phyloP scores from a whole-genome alignment of 1,284 basidiomycete species.

The Grifola frondosa region DNA sequence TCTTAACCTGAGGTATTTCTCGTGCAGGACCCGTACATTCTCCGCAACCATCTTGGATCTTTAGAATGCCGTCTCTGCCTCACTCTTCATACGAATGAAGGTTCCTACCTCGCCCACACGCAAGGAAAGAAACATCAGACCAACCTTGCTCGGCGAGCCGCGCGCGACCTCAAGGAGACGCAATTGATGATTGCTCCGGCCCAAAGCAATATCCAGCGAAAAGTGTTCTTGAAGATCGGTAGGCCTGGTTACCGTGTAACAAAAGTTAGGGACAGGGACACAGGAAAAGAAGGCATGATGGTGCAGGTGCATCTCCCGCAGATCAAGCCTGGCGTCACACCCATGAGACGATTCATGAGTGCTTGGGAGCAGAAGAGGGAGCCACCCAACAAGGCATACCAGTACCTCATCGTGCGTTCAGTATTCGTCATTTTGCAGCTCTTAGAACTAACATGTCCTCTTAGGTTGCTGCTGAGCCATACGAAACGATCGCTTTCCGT shows the following conservation, averaged over 20 bases:
- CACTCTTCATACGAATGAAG: slow-evolving; percentile 98
- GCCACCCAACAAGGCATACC: slow-evolving; percentile 92
- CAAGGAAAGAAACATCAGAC: slow-evolving; percentile 99
- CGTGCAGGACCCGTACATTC: slow-evolving; percentile 92
- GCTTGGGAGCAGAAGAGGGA: slow-evolving; percentile 98
- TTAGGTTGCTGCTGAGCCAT: slow-evolving; percentile 97
- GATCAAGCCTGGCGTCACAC: slow-evolving; percentile 84
- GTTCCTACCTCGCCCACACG: slow-evolving; percentile 98
- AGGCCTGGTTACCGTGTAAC: slow-evolving; percentile 93
- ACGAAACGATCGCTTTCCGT: slow-evolving; percentile 98
- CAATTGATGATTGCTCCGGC: slow-evolving; percentile 83
- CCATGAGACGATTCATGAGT: slow-evolving; percentile 94
- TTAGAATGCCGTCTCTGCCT: slow-evolving; percentile 98
- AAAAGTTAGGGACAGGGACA: slow-evolving; percentile 79
- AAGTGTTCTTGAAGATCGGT: slow-evolving; percentile 97
- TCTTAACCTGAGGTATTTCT: no score
- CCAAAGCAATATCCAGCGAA: slow-evolving; percentile 77
- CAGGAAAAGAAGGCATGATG: slow-evolving; percentile 89
- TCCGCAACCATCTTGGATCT: slow-evolving; percentile 96
- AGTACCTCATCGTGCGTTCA: slow-evolving; percentile 88
- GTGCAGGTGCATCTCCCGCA: slow-evolving; percentile 97
- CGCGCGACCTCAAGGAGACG: slow-evolving; percentile 91
- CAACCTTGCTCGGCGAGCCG: slow-evolving; percentile 94
- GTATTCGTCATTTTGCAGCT: slow-evolving; percentile 3
- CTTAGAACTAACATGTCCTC: slow-evolving; percentile 6